phyloP scores from a whole-genome alignment of 2,329 filamentous ascomycete species.

The Westerdykella aurantiaca region DNA sequence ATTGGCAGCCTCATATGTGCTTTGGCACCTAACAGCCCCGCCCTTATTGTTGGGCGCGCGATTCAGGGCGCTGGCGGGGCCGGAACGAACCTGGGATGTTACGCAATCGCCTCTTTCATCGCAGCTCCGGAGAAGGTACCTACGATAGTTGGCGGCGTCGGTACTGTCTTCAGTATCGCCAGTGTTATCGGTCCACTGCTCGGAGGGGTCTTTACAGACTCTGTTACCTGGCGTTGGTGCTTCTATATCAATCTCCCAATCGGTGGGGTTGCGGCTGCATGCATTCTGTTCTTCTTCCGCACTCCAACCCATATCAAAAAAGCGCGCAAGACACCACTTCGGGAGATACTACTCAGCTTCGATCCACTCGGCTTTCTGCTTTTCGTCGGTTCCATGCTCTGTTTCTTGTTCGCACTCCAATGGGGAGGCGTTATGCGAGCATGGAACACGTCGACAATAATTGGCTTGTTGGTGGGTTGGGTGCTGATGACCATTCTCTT shows the following conservation, averaged over 20 bases:
- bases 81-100: conserved; percentile 9
- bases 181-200: conserved; percentile 33
- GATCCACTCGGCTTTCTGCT: too few relatives aligned
- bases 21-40: conserved; percentile 19
- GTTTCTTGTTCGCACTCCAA: too few relatives aligned
- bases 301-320: too few relatives aligned
- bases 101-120: conserved; percentile 7
- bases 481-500: too few relatives aligned
- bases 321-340: too few relatives aligned
- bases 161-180: conserved; percentile 26
- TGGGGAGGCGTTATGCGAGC: too few relatives aligned
- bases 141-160: conserved; percentile 23
- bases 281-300: conserved; percentile 17
- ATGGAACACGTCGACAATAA: too few relatives aligned
- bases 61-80: conserved; percentile 8
- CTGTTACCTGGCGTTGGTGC: conserved; percentile 11
- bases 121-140: conserved; percentile 36
- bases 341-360: too few relatives aligned
- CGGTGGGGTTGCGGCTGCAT: conserved; percentile 9
- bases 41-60: conserved; percentile 9
- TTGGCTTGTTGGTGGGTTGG: too few relatives aligned
- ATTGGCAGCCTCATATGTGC: conserved; percentile 49
- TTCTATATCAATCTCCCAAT: conserved; percentile 2
- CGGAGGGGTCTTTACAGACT: conserved; percentile 15
- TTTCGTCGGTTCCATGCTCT: neutral